Evolutionary conservation across 2,329 filamentous ascomycete species (phyloP), one percentile per base, ranked within the genome.

Genomic region (Bisporella sp.): DNA sequence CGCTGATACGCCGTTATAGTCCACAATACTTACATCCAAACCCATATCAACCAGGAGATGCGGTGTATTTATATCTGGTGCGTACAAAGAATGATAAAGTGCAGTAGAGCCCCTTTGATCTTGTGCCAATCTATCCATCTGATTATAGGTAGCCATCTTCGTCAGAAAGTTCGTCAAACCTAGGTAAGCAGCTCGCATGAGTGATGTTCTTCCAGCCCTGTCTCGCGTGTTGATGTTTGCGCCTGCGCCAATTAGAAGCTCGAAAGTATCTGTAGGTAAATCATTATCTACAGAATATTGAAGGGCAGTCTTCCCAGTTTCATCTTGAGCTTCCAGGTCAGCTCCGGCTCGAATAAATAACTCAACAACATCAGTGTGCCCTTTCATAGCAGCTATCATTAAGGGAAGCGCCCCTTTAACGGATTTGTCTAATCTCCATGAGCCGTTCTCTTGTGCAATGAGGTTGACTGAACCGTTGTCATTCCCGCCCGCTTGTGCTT

Each of bases 201-300:
- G 37, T 6, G 41, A 41, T 9, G 48, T 49, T 3, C 6, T 30
- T 46, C 41, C 41, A n/a, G 31, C 12, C 5, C 1, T 13, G 13
- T 49, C 31, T 12, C 41, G 7, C 11, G 48, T 21, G 31, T 49
- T 46, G 21, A 49, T 12, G 29, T 46, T 46, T 41, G 48, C 48
- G n/a, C 48, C 48, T 6, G 47, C 47, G 12, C 7, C 1, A 21
- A 48, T 33, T 31, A 48, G 35, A n/a, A 48, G 29, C 4, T 41
- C 47, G n/a, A 48, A 33, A 6, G 44, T 33, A 3, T 43, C 9
- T 21, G 13, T 42, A 13, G 12, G 5, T 6, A 5, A 1, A 2
- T 12, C 1, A 11, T 5, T 4, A 3, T 13, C 11, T 11, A 42
- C 5, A 35, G 47, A 29, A 8, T 8, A 13, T 9, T 30, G 28